A percentile compares a stretch with the other conserved stretches of the same genome.
Conservation (phyloP, 805 yeast species). For the Hanseniaspora thailandica region DNA sequence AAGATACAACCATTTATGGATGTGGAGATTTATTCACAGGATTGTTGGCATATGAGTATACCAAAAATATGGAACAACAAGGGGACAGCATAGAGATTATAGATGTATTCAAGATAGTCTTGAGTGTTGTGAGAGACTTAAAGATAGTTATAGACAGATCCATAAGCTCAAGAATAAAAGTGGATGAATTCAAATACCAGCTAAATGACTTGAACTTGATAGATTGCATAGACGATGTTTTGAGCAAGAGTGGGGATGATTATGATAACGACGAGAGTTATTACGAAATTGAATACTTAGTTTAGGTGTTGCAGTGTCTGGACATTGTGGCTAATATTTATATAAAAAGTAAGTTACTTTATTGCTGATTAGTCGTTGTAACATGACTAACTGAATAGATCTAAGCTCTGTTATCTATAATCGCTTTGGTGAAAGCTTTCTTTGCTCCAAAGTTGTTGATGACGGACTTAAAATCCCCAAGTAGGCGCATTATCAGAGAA, state of each 20-base stretch:
- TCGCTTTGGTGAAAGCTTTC: too few species aligned
- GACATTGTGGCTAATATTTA: not conserved
- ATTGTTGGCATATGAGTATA: slow-evolving; percentile 41
- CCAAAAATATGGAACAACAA: slow-evolving; percentile 20
- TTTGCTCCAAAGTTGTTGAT: too few species aligned
- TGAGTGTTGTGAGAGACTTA: slow-evolving; percentile 32
- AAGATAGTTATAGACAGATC: slow-evolving; percentile 35
- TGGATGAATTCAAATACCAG: not conserved
- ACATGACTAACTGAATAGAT: too few species aligned
- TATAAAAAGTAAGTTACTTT: too few species aligned
- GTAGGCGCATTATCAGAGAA: too few species aligned
- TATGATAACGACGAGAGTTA: slow-evolving; percentile 14
- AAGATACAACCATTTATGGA: slow-evolving; percentile 38
- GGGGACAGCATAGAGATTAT: slow-evolving; percentile 13
- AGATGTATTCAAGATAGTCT: slow-evolving; percentile 27
- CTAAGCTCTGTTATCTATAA: too few species aligned
- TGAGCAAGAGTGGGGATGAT: not conserved
- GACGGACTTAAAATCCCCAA: too few species aligned
- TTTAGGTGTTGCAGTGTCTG: not conserved
- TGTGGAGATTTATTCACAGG: slow-evolving; percentile 67
- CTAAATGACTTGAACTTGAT: slow-evolving; percentile 10
- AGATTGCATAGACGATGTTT: not conserved
- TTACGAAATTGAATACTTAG: slow-evolving; percentile 16
- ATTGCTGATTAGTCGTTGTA: too few species aligned
- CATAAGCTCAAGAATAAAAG: slow-evolving; percentile 19